These are phyloP conservation scores for Nakazawaea wickerhamii DNA, from an alignment of 805 yeast species.

Conservation along the genomic window DNA sequence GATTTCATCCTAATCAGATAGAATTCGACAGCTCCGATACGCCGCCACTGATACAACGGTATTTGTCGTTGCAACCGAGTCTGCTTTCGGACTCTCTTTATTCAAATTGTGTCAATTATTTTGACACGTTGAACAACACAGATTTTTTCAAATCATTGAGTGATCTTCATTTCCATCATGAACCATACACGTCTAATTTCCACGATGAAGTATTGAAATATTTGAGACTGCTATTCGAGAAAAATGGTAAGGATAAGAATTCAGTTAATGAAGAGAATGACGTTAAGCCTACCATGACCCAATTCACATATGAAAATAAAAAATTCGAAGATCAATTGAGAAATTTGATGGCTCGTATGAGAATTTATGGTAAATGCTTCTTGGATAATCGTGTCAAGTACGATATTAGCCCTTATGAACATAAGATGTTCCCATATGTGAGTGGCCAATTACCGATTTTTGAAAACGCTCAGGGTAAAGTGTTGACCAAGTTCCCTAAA, in stretches of 20 bases:
- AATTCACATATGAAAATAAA: constrained; percentile 3
- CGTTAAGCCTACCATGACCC: constrained; percentile 10
- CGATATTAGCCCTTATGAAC: background rate
- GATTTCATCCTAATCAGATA: background rate
- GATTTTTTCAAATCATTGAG: background rate
- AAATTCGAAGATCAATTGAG: background rate
- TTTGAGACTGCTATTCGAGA: background rate
- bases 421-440: constrained; percentile 37
- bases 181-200: background rate
- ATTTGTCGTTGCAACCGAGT: background rate
- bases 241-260: constrained; percentile 1
- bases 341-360: constrained; percentile 1
- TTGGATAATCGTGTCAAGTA: constrained; percentile 8
- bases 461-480: constrained; percentile 25
- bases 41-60: constrained; percentile 1
- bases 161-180: constrained; percentile 3
- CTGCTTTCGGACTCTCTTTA: constrained; percentile 8
- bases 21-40: background rate
- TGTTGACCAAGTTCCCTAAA: constrained; percentile 1
- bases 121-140: constrained; percentile 3
- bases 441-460: constrained; percentile 32
- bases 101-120: constrained; percentile 6
- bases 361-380: constrained; percentile 11
- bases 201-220: constrained; percentile 4
- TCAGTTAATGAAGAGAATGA: constrained; percentile 4